phyloP scores from a whole-genome alignment of 2,329 filamentous ascomycete species.

The Tolypocladium nubicola region DNA sequence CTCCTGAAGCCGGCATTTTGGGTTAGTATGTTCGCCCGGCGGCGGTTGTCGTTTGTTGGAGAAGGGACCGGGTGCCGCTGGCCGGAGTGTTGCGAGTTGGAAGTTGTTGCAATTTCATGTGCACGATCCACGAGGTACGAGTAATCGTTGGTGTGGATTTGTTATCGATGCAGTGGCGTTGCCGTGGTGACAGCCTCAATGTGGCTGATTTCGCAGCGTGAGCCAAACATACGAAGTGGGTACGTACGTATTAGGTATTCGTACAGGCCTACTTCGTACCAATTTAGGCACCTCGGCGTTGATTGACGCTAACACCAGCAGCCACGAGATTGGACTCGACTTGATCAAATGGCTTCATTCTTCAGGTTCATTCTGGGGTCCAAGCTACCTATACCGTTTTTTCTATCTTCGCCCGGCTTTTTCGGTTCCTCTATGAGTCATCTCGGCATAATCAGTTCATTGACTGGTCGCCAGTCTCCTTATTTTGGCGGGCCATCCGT shows the following conservation, averaged over 20 bases:
- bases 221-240: background rate
- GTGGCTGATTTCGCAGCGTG: background rate
- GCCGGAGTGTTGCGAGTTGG: background rate
- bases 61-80: background rate
- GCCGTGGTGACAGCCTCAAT: conserved; percentile 7
- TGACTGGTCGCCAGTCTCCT: background rate
- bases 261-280: no score
- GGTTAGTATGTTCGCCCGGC: conserved; percentile 11
- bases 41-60: conserved; percentile 2
- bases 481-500: background rate
- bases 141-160: background rate
- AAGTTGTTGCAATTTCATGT: background rate
- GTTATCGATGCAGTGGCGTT: conserved; percentile 2
- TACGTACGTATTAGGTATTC: no score
- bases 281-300: background rate
- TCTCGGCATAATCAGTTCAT: background rate
- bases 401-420: background rate
- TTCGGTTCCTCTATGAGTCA: background rate
- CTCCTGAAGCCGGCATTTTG: conserved; percentile 37
- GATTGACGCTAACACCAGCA: background rate
- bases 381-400: background rate
- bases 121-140: background rate
- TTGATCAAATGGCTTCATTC: background rate
- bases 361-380: background rate
- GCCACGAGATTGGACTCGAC: no score